phyloP scores from a whole-genome alignment of 768 basidiomycete species.

The Leucogyrophana mollusca region DNA sequence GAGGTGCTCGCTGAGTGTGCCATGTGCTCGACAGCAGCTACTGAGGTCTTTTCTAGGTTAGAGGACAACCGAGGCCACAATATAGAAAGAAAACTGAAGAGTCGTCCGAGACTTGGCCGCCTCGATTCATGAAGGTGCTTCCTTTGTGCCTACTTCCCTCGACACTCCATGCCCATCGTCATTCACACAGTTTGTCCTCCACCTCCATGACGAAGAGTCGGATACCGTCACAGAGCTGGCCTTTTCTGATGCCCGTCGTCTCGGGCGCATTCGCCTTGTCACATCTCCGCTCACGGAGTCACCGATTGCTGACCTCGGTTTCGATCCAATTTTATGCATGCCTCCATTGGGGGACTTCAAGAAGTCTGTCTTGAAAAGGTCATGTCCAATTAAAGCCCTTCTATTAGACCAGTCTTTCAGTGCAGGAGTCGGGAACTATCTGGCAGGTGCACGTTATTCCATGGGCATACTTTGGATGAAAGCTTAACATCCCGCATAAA shows the following conservation, averaged over 20 bases:
- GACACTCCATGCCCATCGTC: background rate
- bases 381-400: slow-evolving; percentile 72
- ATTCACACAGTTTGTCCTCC: slow-evolving; percentile 54
- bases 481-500: background rate
- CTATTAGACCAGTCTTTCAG: slow-evolving; percentile 78
- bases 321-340: slow-evolving; percentile 75
- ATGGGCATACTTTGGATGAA: slow-evolving; percentile 1
- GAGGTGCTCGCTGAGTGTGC: slow-evolving; percentile 38
- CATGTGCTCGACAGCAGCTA: background rate
- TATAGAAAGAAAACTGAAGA: slow-evolving; percentile 48
- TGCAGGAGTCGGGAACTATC: slow-evolving; percentile 82
- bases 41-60: slow-evolving; percentile 31
- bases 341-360: slow-evolving; percentile 54
- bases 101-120: slow-evolving; percentile 56
- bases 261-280: slow-evolving; percentile 68
- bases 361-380: slow-evolving; percentile 45
- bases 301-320: slow-evolving; percentile 71
- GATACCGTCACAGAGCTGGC: slow-evolving; percentile 53
- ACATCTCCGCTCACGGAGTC: slow-evolving; percentile 56
- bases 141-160: background rate
- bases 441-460: slow-evolving; percentile 52
- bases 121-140: slow-evolving; percentile 60
- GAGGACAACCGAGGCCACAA: slow-evolving; percentile 45
- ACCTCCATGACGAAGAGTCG: slow-evolving; percentile 42
- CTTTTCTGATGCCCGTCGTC: slow-evolving; percentile 69